Conservation (phyloP, 108 stramenopile genomes). For the Cyclotella cryptica region DNA sequence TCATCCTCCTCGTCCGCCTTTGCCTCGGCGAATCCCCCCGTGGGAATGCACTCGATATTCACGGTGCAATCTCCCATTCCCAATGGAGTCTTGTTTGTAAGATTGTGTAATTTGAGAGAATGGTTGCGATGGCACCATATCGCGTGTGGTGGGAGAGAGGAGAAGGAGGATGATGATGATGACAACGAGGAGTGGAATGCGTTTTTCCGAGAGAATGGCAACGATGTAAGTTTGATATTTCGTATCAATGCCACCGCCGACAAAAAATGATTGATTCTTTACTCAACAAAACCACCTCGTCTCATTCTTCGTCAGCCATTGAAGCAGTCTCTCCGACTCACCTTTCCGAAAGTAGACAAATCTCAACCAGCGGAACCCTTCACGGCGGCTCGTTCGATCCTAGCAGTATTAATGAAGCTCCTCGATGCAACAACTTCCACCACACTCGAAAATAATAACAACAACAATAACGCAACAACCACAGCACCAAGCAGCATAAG, state of each 20-base stretch:
- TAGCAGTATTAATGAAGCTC: constrained; percentile 85
- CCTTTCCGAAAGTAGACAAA: constrained; percentile 15
- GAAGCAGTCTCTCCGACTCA: constrained; percentile 21
- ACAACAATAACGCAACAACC: too few species aligned
- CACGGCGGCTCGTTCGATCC: constrained; percentile 76
- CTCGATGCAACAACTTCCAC: constrained; percentile 70
- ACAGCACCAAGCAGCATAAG: too few species aligned
- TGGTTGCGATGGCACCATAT: constrained; percentile 58
- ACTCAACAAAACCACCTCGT: neutral
- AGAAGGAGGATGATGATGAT: neutral
- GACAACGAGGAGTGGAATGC: too few species aligned
- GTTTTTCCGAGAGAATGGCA: too few species aligned
- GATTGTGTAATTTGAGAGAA: constrained; percentile 67
- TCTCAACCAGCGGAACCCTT: constrained; percentile 46
- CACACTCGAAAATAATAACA: constrained; percentile 6
- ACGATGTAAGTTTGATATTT: constrained; percentile 19
- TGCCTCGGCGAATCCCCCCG: constrained; percentile 57
- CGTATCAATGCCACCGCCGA: neutral
- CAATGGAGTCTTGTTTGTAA: constrained; percentile 64
- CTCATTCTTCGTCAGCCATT: neutral
- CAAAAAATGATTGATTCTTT: too few species aligned
- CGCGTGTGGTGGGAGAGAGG: constrained; percentile 38
- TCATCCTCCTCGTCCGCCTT: neutral
- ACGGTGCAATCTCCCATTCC: constrained; percentile 69
- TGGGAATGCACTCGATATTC: constrained; percentile 86